A percentile compares a stretch with the other conserved stretches of the same genome.
Evolutionary conservation across 2,329 filamentous ascomycete species (phyloP).

Genomic region (Fusarium piperis): DNA sequence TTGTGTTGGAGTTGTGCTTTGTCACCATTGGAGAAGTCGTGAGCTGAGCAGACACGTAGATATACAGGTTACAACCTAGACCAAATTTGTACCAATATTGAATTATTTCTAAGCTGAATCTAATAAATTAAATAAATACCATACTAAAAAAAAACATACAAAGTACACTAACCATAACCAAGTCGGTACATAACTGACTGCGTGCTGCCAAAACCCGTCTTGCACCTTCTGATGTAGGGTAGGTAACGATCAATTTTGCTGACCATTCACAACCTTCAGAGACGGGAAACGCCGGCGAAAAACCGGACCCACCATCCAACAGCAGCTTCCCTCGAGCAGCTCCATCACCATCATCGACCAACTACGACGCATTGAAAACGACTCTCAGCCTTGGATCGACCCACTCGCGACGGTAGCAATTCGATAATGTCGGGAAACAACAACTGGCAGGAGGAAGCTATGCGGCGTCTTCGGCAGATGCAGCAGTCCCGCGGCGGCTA

Average conservation of each 20-base stretch:
- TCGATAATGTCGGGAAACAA: conserved; percentile 48
- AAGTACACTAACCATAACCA: too few relatives aligned
- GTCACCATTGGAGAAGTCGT: too few relatives aligned
- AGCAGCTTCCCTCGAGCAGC: conserved; percentile 43
- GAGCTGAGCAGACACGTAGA: not conserved
- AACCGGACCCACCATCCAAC: conserved; percentile 38
- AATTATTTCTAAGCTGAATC: not conserved
- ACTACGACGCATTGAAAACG: conserved; percentile 17
- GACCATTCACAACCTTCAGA: conserved; percentile 1
- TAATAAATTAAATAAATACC: too few relatives aligned
- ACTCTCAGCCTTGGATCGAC: conserved; percentile 23
- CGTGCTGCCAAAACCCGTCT: not conserved
- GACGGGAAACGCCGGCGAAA: conserved; percentile 39
- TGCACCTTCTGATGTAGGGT: not conserved
- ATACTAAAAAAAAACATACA: too few relatives aligned
- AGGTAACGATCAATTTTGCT: not conserved
- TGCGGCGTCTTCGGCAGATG: conserved; percentile 61
- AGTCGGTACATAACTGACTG: not conserved
- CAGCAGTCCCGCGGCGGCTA: conserved; percentile 55
- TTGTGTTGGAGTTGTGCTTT: not conserved
- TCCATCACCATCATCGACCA: conserved; percentile 40
- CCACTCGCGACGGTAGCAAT: conserved; percentile 6
- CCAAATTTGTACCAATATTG: not conserved
- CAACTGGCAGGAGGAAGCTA: conserved; percentile 61
- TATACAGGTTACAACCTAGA: not conserved